These are phyloP conservation scores for Hansenula anomala DNA, from an alignment of 1,139 yeast genomes.

Conservation along the genomic window DNA sequence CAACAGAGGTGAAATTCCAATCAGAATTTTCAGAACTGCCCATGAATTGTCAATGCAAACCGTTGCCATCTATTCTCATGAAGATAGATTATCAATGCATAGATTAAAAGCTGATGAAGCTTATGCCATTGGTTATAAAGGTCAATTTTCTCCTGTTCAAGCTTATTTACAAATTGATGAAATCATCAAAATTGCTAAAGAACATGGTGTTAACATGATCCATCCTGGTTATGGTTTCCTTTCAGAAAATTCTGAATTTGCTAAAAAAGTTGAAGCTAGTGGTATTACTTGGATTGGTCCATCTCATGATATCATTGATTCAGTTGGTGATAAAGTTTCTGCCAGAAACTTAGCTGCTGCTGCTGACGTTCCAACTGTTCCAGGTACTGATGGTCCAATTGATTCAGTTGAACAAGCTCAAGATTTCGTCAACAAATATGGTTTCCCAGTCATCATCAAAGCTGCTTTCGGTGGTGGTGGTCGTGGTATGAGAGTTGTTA, in stretches of 20 bases:
- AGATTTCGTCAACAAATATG: slow-evolving; percentile 74
- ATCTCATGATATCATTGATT: slow-evolving; percentile 77
- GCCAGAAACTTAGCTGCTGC: slow-evolving; percentile 84
- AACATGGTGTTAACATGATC: slow-evolving; percentile 88
- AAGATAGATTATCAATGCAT: slow-evolving; percentile 93
- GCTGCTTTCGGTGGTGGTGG: slow-evolving; percentile 99
- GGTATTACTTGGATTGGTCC: slow-evolving; percentile 99
- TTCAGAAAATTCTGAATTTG: slow-evolving; percentile 92
- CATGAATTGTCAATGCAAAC: slow-evolving; percentile 98
- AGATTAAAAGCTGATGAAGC: slow-evolving; percentile 90
- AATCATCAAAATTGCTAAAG: slow-evolving; percentile 83
- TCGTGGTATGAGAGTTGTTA: slow-evolving; percentile 98
- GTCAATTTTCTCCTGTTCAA: slow-evolving; percentile 91
- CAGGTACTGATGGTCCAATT: slow-evolving; percentile 98
- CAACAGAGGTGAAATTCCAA: slow-evolving; percentile 92
- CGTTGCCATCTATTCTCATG: slow-evolving; percentile 95
- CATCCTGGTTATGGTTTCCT: slow-evolving; percentile 99
- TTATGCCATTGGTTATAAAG: slow-evolving; percentile 85
- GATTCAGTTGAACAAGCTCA: slow-evolving; percentile 73
- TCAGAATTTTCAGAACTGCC: slow-evolving; percentile 91
- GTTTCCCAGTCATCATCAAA: slow-evolving; percentile 94
- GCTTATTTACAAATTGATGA: slow-evolving; percentile 96
- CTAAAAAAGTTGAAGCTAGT: slow-evolving; percentile 81
- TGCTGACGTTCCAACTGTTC: slow-evolving; percentile 89
- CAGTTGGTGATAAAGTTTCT: slow-evolving; percentile 97